A percentile compares a stretch with the other conserved stretches of the same genome.
These are phyloP conservation scores for Nidularia sp. DNA, from an alignment of 768 basidiomycete species.

Conservation along the genomic window DNA sequence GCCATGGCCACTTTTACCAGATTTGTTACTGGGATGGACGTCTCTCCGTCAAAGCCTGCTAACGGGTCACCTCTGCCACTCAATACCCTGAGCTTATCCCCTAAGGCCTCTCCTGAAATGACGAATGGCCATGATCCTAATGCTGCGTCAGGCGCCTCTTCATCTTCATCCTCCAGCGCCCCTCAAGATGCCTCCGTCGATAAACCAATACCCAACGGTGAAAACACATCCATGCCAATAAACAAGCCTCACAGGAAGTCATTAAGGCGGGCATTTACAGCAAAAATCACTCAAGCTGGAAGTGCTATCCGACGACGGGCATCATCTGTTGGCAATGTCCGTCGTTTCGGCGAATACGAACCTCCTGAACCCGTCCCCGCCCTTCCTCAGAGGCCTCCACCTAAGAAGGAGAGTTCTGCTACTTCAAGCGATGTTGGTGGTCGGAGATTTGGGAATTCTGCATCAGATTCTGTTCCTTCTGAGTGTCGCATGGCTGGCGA, in stretches of 20 bases:
- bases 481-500: constrained; percentile 55
- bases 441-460: constrained; percentile 21
- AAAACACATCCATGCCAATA: not conserved
- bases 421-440: constrained; percentile 28
- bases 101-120: not conserved
- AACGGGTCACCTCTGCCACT: too few species aligned
- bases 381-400: not conserved
- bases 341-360: not conserved
- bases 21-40: constrained; percentile 51
- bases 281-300: constrained; percentile 9
- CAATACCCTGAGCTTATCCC: too few species aligned
- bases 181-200: too few species aligned
- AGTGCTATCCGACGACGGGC: constrained; percentile 8
- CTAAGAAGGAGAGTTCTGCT: constrained; percentile 4
- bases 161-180: too few species aligned
- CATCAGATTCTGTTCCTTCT: constrained; percentile 6
- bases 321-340: not conserved
- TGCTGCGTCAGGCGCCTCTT: too few species aligned
- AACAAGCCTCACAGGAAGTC: constrained; percentile 8
- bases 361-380: not conserved
- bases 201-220: not conserved
- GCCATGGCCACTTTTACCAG: constrained; percentile 71
- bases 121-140: not conserved
- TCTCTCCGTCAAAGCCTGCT: not conserved
- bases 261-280: constrained; percentile 16